phyloP scores from a whole-genome alignment of 2,329 filamentous ascomycete genomes.

The Leptosphaerulina australis region DNA sequence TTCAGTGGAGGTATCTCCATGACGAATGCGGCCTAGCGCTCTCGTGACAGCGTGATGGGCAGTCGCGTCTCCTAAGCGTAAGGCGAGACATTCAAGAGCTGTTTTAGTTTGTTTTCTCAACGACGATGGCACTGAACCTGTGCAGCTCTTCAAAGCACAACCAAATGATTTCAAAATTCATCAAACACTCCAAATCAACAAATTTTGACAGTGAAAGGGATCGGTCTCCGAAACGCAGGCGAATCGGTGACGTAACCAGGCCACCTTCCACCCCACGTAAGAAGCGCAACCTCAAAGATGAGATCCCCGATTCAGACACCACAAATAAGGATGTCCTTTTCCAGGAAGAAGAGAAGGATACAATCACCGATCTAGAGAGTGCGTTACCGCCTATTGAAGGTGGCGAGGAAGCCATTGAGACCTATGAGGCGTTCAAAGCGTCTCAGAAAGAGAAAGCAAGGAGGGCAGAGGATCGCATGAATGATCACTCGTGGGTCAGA shows the following conservation, averaged over 20 bases:
- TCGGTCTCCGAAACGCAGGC: slow-evolving; percentile 53
- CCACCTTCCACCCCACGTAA: slow-evolving; percentile 32
- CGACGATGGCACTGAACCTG: slow-evolving; percentile 46
- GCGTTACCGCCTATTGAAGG: slow-evolving; percentile 69
- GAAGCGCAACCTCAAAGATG: slow-evolving; percentile 26
- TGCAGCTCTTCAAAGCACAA: slow-evolving; percentile 55
- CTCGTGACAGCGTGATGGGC: slow-evolving; percentile 21
- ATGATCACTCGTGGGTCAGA: slow-evolving; percentile 69
- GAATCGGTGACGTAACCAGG: slow-evolving; percentile 35
- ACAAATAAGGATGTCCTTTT: slow-evolving; percentile 47
- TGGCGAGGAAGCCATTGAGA: slow-evolving; percentile 74
- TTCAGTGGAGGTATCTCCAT: not conserved
- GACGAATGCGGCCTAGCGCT: slow-evolving; percentile 8
- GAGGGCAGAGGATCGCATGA: slow-evolving; percentile 57
- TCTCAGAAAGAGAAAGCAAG: slow-evolving; percentile 55
- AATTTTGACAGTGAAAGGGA: slow-evolving; percentile 51
- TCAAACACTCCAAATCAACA: slow-evolving; percentile 54
- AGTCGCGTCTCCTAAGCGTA: slow-evolving; percentile 14
- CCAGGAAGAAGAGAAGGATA: slow-evolving; percentile 31
- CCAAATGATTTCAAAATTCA: slow-evolving; percentile 54
- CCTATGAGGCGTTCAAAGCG: slow-evolving; percentile 74
- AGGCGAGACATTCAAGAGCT: not conserved
- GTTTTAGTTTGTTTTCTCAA: slow-evolving; percentile 7
- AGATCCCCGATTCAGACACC: slow-evolving; percentile 50
- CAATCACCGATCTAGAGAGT: slow-evolving; percentile 71